Evolutionary conservation across 768 basidiomycete species (phyloP).

Genomic region (Lactarius tabidus): DNA sequence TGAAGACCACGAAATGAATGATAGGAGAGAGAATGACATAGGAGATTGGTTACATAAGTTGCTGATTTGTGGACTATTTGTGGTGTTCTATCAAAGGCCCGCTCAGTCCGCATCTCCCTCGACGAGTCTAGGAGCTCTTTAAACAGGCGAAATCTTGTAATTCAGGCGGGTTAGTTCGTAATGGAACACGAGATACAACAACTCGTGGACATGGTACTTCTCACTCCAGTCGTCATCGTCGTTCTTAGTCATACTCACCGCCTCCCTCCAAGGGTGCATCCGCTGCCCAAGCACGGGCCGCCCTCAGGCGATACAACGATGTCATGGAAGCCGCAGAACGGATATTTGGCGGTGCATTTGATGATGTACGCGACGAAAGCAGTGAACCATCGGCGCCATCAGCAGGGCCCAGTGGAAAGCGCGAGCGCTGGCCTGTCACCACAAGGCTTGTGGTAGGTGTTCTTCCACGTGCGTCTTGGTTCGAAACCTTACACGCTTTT

Average conservation of each 20-base stretch:
- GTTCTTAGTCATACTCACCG: not conserved
- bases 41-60: conserved; percentile 12
- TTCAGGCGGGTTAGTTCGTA: not conserved
- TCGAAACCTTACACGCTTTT: conserved; percentile 9
- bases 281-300: conserved; percentile 73
- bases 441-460: conserved; percentile 19
- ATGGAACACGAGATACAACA: conserved; percentile 37
- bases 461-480: conserved; percentile 5
- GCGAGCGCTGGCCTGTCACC: not conserved
- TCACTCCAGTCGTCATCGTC: not conserved
- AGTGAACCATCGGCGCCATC: conserved; percentile 29
- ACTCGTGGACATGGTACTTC: conserved; percentile 36
- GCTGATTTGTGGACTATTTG: too few relatives aligned
- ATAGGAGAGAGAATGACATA: too few relatives aligned
- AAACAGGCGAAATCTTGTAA: conserved; percentile 12
- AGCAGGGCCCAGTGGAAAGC: conserved; percentile 7
- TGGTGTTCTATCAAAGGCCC: not conserved
- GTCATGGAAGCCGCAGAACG: conserved; percentile 89
- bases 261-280: conserved; percentile 71
- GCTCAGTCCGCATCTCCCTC: not conserved
- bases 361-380: conserved; percentile 60
- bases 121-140: conserved; percentile 5
- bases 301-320: conserved; percentile 77
- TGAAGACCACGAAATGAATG: too few relatives aligned
- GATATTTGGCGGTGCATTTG: conserved; percentile 81